Evolutionary conservation across 2,329 filamentous ascomycete genomes (phyloP), one percentile per base, ranked within the genome.

Genomic region (Ilyonectria sp.): DNA sequence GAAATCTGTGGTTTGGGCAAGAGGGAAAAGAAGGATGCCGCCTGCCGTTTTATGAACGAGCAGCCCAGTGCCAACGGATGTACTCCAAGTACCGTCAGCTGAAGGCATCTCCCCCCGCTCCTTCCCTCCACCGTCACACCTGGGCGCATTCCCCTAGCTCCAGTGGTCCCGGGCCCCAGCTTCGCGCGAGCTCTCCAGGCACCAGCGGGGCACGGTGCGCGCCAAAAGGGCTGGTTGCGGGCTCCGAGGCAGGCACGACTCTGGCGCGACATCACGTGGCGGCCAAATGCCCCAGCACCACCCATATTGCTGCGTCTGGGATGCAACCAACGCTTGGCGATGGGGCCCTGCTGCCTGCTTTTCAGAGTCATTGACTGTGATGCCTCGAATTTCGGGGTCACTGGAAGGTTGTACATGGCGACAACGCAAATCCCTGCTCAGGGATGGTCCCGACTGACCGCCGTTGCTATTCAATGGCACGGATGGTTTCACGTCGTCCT

Each of bases 231-330:
- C 15, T 3, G 8, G 33, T 5, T 26, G 65, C 55, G 33, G 62
- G 64, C 66, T 19, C 8, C 11, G 35, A 3, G 21, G 55, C 57
- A 52, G 63, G 64, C 72, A 69, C 76, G 75, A 76, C 47, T 58
- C 29, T 60, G 21, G 47, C 76, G 70, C 77, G 75, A 61, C 33
- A 56, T 79, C 77, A 79, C 72, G 74, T 78, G 75, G 65, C 1
- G 19, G 59, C 50, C 26, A 15, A n/a, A 43, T 43, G 7, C 40
- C 15, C 40, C 40, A 17, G 13, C 37, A 40, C 5, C 11, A 40
- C 11, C 10, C 17, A 17, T 10, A 40, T 6, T 40, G 15, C 40
- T 43, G 15, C 17, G 17, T 43, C 15, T 19, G 17, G 40, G n/a
- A 43, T 43, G 15, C 15, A n/a, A n/a, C 8, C 15, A 8, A 4